Base-by-base conservation (phyloP, 768 basidiomycete genomes). In the Pleurotus ostreatus region DNA sequence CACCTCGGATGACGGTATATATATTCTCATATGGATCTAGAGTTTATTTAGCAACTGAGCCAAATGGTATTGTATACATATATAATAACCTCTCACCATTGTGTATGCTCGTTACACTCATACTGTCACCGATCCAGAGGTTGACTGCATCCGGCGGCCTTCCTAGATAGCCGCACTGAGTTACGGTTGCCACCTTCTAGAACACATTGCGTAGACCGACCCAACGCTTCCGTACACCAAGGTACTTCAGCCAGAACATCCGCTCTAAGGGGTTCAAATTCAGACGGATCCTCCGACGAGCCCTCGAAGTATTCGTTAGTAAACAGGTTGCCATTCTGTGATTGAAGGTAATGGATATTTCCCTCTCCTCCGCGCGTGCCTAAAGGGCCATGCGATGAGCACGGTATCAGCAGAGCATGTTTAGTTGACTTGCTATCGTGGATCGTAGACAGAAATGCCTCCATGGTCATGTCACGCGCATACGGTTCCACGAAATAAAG, bases 11-110 rank as follows among this genome's bases (percentile, higher is more conserved):
- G 26, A 98, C 92, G 4, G 86, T 83, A 69, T 97, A 97, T 55
- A 97, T 83, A 67, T 97, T 98, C 73, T 97, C 94, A 62, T 94
- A 97, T 0, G 92, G 93, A 68, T 89, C 90, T 91, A 49, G 55
- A 7, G 25, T 46, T n/a, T 51, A 34, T n/a, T 37, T 25, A 41
- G 37, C 16, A 45, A 43, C 39, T 11, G 26, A 41, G 37, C 39
- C 20, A 40, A 49, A 41, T 54, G 41, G 22, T 26, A 22, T 22
- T 51, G 20, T 12, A 44, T 46, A 3, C 7, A 51, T 38, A 38
- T 30, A 16, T 49, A 59, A 12, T 23, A 44, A 25, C 16, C 18
- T 61, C 75, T 51, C 60, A 92, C 93, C 94, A 64, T 83, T 89
- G 66, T 98, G 95, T 45, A 96, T 79, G 55, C 88, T 92, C 1